Percentiles rank a stretch among this genome's conserved stretches.
Evolutionary conservation across 1,284 basidiomycete species (phyloP).

Genomic region (Testicularia cyperi): DNA sequence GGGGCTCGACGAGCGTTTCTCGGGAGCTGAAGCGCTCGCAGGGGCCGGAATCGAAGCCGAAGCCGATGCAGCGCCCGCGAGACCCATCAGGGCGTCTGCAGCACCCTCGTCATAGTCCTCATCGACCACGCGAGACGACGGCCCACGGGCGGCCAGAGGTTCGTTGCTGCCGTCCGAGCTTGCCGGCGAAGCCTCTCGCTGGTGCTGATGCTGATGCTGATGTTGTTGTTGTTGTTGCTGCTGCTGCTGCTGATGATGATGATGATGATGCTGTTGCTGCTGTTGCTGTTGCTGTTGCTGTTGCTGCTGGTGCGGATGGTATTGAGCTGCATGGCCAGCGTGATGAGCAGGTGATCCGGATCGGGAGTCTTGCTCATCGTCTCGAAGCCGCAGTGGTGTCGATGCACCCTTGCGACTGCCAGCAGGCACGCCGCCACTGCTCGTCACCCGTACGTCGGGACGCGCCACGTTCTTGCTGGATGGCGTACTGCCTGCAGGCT

Average conservation of each 20-base stretch:
- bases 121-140: slow-evolving; percentile 44
- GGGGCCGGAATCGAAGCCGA: slow-evolving; percentile 10
- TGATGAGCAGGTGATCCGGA: slow-evolving; percentile 7
- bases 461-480: slow-evolving; percentile 10
- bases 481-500: neutral
- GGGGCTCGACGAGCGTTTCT: slow-evolving; percentile 14
- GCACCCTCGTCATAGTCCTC: slow-evolving; percentile 59
- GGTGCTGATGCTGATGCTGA: too few relatives aligned
- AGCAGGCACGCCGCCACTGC: slow-evolving; percentile 2
- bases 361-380: slow-evolving; percentile 13
- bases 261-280: too few relatives aligned
- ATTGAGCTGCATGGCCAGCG: slow-evolving; percentile 7
- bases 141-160: slow-evolving; percentile 31
- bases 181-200: slow-evolving; percentile 23
- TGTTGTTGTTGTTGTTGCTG: too few relatives aligned
- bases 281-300: too few relatives aligned
- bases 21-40: neutral
- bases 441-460: neutral
- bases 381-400: slow-evolving; percentile 13
- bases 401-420: slow-evolving; percentile 15
- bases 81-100: slow-evolving; percentile 57
- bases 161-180: slow-evolving; percentile 47
- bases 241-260: too few relatives aligned
- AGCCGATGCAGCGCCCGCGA: slow-evolving; percentile 53
- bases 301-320: too few relatives aligned